These are phyloP conservation scores for Colletotrichum sp. DNA, from an alignment of 2,329 filamentous ascomycete species.

Conservation along the genomic window DNA sequence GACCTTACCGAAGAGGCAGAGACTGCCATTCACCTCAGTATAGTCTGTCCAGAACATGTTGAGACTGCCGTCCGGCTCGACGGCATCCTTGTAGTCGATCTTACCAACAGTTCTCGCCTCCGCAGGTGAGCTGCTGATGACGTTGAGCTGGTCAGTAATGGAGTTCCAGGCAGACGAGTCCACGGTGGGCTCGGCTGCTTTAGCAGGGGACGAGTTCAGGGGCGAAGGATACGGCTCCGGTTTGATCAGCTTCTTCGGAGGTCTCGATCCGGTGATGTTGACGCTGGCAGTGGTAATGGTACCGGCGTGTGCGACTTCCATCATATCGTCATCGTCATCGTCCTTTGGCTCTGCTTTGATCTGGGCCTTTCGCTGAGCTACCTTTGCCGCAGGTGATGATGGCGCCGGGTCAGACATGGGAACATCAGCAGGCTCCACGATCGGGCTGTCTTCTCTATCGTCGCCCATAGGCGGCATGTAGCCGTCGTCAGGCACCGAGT, in stretches of 20 bases:
- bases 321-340: conserved; percentile 78
- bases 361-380: conserved; percentile 71
- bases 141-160: conserved; percentile 84
- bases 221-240: conserved; percentile 71
- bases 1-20: conserved; percentile 96
- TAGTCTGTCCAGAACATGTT: conserved; percentile 98
- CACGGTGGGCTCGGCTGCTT: conserved; percentile 62
- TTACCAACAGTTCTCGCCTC: conserved; percentile 76
- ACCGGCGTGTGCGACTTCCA: conserved; percentile 84
- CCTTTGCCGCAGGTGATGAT: conserved; percentile 85
- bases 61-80: conserved; percentile 91
- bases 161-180: conserved; percentile 89
- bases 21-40: conserved; percentile 85
- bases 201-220: conserved; percentile 75
- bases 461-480: conserved; percentile 49
- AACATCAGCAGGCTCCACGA: conserved; percentile 45
- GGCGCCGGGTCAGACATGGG: conserved; percentile 86
- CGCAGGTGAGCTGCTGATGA: conserved; percentile 74
- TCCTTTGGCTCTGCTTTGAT: conserved; percentile 55
- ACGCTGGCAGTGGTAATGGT: conserved; percentile 72
- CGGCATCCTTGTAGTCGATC: conserved; percentile 79
- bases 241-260: conserved; percentile 76
- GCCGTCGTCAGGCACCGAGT: conserved; percentile 57
- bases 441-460: conserved; percentile 62
- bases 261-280: conserved; percentile 83